These are phyloP conservation scores for Podila clonocystis DNA, from an alignment of 192 early-diverging fungal species.

Conservation along the genomic window DNA sequence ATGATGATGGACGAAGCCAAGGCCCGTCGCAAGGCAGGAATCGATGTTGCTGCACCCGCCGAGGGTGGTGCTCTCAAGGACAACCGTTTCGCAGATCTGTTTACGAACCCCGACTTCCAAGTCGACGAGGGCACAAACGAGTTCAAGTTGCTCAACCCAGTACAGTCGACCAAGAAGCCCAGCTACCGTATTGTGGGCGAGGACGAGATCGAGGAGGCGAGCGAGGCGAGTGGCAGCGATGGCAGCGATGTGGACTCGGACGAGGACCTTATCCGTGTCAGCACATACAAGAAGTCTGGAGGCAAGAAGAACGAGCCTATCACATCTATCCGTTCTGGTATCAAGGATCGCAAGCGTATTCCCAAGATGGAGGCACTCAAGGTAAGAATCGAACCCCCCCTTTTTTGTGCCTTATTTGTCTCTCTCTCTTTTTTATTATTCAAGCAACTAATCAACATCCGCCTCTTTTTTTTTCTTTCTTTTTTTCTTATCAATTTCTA, in stretches of 20 bases:
- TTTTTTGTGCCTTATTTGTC: conserved; percentile 5
- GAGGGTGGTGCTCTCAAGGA: conserved; percentile 77
- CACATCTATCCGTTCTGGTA: conserved; percentile 49
- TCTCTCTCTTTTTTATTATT: background rate
- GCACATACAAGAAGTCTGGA: conserved; percentile 28
- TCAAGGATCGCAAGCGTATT: conserved; percentile 54
- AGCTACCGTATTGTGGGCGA: conserved; percentile 53
- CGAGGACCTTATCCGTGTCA: conserved; percentile 48
- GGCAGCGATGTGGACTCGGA: conserved; percentile 53
- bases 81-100: conserved; percentile 87
- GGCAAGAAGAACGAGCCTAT: conserved; percentile 43
- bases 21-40: conserved; percentile 53
- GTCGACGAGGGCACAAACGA: conserved; percentile 86
- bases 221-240: conserved; percentile 40
- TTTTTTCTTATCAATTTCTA: background rate
- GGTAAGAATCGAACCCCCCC: conserved; percentile 8
- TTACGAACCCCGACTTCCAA: conserved; percentile 91
- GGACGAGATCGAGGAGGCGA: conserved; percentile 44
- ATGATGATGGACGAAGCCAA: conserved; percentile 56
- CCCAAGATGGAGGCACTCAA: conserved; percentile 53
- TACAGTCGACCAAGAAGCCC: conserved; percentile 46
- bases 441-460: background rate
- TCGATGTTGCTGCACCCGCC: conserved; percentile 22
- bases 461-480: background rate
- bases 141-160: conserved; percentile 78